A percentile compares a stretch with the other conserved stretches of the same genome.
phyloP scores from a whole-genome alignment of 1,139 yeast genomes.

The Debaryomycetaceae sp. region DNA sequence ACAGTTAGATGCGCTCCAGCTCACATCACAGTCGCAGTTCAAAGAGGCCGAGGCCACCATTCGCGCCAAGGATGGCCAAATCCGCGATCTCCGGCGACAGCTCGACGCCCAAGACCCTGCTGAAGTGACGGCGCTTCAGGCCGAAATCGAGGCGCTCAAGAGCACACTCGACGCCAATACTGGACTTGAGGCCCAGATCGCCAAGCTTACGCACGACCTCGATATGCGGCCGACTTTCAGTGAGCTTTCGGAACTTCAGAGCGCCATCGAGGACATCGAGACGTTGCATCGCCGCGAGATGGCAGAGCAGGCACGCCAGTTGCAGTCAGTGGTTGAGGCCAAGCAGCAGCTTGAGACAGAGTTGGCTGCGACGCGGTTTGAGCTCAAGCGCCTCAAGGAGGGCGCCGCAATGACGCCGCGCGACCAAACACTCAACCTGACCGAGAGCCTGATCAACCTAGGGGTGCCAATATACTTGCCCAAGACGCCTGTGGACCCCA shows the following conservation, averaged over 20 bases:
- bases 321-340: constrained; percentile 19
- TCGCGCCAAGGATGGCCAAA: constrained; percentile 6
- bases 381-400: constrained; percentile 11
- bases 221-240: constrained; percentile 29
- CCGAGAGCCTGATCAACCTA: constrained; percentile 16
- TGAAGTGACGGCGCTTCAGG: constrained; percentile 12
- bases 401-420: constrained; percentile 8
- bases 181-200: constrained; percentile 14
- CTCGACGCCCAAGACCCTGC: constrained; percentile 2
- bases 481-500: constrained; percentile 50
- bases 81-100: constrained; percentile 5
- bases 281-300: constrained; percentile 28
- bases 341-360: constrained; percentile 18
- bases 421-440: constrained; percentile 5
- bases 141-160: constrained; percentile 13
- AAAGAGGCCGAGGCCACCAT: constrained; percentile 8
- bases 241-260: constrained; percentile 28
- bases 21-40: constrained; percentile 7
- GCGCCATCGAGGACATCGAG: constrained; percentile 28
- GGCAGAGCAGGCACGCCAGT: constrained; percentile 24
- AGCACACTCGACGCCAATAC: constrained; percentile 10
- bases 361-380: constrained; percentile 9
- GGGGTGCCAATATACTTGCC: constrained; percentile 55
- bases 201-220: constrained; percentile 20
- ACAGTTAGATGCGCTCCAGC: constrained; percentile 7